These are phyloP conservation scores for Dryas integrifolia DNA, from an alignment of 331 rosid genomes.

Conservation along the genomic window DNA sequence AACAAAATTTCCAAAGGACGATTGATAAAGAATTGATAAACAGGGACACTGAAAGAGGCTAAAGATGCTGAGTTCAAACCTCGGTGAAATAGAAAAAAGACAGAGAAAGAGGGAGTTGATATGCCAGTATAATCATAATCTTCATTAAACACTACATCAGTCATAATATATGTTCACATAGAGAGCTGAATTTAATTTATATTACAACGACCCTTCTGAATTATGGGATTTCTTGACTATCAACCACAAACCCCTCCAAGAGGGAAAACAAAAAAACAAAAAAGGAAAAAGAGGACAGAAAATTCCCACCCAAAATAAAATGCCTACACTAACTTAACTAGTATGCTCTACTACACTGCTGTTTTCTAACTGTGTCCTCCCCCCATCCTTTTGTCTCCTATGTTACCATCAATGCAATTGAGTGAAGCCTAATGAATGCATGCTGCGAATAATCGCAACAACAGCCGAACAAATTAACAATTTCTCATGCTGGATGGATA, in stretches of 20 bases:
- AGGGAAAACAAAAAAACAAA: not conserved
- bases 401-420: constrained; percentile 26
- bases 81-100: too few species aligned
- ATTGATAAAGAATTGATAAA: too few species aligned
- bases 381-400: constrained; percentile 18
- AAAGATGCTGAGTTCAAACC: too few species aligned
- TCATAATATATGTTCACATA: not conserved
- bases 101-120: not conserved
- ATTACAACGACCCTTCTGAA: constrained; percentile 19
- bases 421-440: constrained; percentile 32
- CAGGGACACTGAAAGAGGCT: too few species aligned
- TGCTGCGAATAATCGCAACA: constrained; percentile 26
- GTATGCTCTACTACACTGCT: constrained; percentile 23
- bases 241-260: not conserved
- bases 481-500: constrained; percentile 18
- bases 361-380: constrained; percentile 16
- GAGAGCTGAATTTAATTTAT: constrained; percentile 5
- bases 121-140: constrained; percentile 6
- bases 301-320: constrained; percentile 20
- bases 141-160: constrained; percentile 21
- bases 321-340: constrained; percentile 15
- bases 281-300: not conserved
- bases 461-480: constrained; percentile 24
- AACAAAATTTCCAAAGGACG: too few species aligned
- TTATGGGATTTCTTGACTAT: constrained; percentile 12